phyloP scores from a whole-genome alignment of 164 flowering plant genomes.

The Vitis amurensis region DNA sequence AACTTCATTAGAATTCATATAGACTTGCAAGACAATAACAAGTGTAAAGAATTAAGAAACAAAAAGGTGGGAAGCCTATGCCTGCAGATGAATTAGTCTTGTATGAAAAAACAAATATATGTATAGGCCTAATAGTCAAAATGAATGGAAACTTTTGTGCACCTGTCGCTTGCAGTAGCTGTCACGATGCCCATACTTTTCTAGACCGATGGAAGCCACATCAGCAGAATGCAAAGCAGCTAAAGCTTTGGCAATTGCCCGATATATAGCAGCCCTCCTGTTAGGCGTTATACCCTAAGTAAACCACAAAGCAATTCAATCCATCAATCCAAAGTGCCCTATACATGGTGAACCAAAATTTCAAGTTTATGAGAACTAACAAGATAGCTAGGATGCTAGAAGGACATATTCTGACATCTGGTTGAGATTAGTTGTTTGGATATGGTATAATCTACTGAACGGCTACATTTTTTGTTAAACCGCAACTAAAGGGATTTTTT shows the following conservation, averaged over 20 bases:
- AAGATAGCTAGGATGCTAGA: too few relatives aligned
- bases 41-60: too few relatives aligned
- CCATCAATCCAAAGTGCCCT: background rate
- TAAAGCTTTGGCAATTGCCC: conserved; percentile 63
- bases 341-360: background rate
- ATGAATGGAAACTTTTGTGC: background rate
- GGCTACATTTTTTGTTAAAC: too few relatives aligned
- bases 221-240: conserved; percentile 75
- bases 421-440: too few relatives aligned
- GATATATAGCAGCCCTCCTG: conserved; percentile 64
- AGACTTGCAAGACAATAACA: background rate
- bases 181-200: conserved; percentile 65
- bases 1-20: background rate
- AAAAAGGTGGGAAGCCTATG: too few relatives aligned
- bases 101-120: background rate
- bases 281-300: conserved; percentile 65
- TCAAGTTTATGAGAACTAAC: too few relatives aligned
- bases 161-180: conserved; percentile 93
- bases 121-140: background rate
- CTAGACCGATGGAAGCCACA: conserved; percentile 76
- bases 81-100: too few relatives aligned
- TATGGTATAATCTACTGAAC: too few relatives aligned
- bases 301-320: background rate
- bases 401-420: too few relatives aligned
- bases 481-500: too few relatives aligned